Conservation (phyloP, 1,284 basidiomycete species). For the Ustilago esculenta region DNA sequence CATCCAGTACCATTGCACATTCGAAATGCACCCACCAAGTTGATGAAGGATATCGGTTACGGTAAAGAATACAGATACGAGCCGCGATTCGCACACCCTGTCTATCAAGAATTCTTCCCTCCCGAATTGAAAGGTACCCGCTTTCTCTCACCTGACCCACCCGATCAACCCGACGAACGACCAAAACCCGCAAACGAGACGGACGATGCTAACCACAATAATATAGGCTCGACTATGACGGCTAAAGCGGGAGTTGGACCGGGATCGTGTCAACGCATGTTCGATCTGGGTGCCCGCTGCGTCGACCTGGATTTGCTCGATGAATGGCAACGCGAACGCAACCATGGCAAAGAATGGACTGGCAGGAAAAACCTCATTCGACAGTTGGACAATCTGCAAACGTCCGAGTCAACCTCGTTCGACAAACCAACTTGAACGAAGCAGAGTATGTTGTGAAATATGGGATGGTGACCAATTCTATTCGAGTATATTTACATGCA, state of each 20-base stretch:
- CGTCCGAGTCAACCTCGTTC: neutral
- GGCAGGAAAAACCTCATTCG: conserved; percentile 67
- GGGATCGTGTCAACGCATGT: conserved; percentile 59
- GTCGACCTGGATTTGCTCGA: conserved; percentile 80
- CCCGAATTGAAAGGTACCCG: conserved; percentile 66
- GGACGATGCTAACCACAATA: too few species aligned
- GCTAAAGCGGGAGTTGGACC: conserved; percentile 47
- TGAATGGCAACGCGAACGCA: conserved; percentile 78
- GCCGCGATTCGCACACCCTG: conserved; percentile 76
- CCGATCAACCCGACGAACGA: too few species aligned
- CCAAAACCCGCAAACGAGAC: too few species aligned
- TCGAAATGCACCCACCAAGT: conserved; percentile 84
- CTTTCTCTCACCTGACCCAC: conserved; percentile 71
- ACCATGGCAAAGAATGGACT: conserved; percentile 75
- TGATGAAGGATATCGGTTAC: conserved; percentile 85
- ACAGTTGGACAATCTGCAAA: conserved; percentile 3
- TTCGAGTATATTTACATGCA: conserved; percentile 2
- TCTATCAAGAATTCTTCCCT: conserved; percentile 70
- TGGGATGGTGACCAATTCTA: too few species aligned
- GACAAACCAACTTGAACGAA: too few species aligned
- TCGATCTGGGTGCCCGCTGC: conserved; percentile 50
- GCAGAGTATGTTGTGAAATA: too few species aligned
- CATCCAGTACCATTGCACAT: conserved; percentile 79
- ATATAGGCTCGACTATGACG: conserved; percentile 15
- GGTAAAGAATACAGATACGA: conserved; percentile 73